Base-by-base conservation (phyloP, 2,329 filamentous ascomycete genomes). In the Macroventuria anomochaeta region DNA sequence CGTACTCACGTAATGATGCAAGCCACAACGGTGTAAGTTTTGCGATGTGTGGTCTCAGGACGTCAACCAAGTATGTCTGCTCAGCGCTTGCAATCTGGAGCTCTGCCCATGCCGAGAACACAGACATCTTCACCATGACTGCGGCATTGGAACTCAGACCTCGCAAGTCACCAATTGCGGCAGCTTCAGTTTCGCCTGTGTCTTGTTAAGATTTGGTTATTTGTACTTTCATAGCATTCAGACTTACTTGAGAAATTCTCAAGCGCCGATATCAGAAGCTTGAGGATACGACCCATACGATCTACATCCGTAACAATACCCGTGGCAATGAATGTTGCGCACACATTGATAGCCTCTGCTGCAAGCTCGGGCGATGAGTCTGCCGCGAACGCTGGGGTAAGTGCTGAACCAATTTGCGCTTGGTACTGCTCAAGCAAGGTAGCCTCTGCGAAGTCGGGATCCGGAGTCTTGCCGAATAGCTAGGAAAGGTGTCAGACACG, bases 351-450 rank as follows among this genome's bases (percentile, higher is more conserved):
- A 13, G 96, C 95, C 71, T 97, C 93, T 0, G 95, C 93, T 7
- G 95, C 96, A 13, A 99, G 81, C 73, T 99, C 95, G 0, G 96
- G 93, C 0, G 93, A 97, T 0, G 95, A 99, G 73, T 99, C 95
- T 3, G 88, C 88, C 1, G 95, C 93, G 76, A 99, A 99, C 0
- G 95, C 96, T 3, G 95, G 95, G 0, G 96, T 99, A 57, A 99
- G 81, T 0, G 95, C 95, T 15, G 95, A 97, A 67, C 93, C 93
- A 70, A 99, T 99, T 71, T 99, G 95, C 5, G 95, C 95, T 75
- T 99, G 96, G 68, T 99, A 99, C 75, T 99, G 95, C 74, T 99
- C 96, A 3, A 99, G 83, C 13, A 99, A 82, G 76, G 96, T 96
- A 0, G 90, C 95, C 75, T 99, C 95, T n/a, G 93, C 86, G 70